Evolutionary conservation across 202 grass and related monocot species (phyloP).

Genomic region (Eragrostis tef): DNA sequence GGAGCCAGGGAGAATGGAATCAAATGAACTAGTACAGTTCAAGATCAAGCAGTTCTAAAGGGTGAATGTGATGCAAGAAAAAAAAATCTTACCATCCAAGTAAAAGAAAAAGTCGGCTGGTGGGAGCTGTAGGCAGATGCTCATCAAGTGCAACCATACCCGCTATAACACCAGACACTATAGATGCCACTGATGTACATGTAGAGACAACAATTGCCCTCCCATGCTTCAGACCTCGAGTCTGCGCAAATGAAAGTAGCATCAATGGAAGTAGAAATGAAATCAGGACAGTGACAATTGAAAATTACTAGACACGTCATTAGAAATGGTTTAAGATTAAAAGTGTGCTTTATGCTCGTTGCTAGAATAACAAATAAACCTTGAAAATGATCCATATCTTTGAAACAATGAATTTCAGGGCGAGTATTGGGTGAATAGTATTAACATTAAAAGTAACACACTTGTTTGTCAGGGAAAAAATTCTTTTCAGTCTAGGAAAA

Average conservation of each 20-base stretch:
- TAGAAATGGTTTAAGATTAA: neutral
- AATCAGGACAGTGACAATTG: conserved; percentile 3
- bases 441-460: neutral
- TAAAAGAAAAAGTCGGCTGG: conserved; percentile 64
- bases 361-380: neutral
- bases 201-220: conserved; percentile 99
- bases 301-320: neutral
- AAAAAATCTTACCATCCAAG: conserved; percentile 83
- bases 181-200: conserved; percentile 91
- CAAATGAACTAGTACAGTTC: conserved; percentile 22
- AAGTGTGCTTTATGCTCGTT: neutral
- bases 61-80: conserved; percentile 6
- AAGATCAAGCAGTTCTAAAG: neutral
- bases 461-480: conserved; percentile 1
- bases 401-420: neutral
- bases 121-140: conserved; percentile 73
- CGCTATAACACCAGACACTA: conserved; percentile 91
- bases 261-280: conserved; percentile 38
- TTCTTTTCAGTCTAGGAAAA: neutral
- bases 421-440: neutral
- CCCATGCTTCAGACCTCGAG: conserved; percentile 94
- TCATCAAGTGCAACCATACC: conserved; percentile 96
- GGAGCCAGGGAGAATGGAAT: conserved; percentile 1
- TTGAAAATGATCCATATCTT: neutral
- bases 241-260: conserved; percentile 50